Conservation (phyloP, 768 basidiomycete genomes). For the Filobasidium floriforme region DNA sequence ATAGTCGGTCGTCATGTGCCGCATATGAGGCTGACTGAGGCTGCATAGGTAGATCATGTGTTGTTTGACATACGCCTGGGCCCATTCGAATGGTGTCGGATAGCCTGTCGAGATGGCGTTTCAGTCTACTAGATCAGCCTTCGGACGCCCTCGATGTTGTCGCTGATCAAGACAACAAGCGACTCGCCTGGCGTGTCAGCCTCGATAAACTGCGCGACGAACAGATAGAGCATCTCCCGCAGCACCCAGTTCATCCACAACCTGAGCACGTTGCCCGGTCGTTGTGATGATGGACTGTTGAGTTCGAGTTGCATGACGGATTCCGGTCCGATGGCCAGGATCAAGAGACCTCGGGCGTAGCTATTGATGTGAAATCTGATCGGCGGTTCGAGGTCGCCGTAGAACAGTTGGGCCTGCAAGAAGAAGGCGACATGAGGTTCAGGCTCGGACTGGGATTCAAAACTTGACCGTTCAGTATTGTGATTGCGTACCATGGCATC, state of each 20-base stretch:
- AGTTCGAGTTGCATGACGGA: slow-evolving; percentile 6
- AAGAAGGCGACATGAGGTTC: background rate
- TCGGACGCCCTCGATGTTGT: no score
- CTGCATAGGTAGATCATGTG: slow-evolving; percentile 1
- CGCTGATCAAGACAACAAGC: no score
- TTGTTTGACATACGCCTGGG: background rate
- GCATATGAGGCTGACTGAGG: slow-evolving; percentile 3
- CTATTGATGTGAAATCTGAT: slow-evolving; percentile 4
- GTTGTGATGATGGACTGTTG: background rate
- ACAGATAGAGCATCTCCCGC: background rate
- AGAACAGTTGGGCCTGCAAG: background rate
- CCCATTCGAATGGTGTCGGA: background rate
- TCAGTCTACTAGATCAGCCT: no score
- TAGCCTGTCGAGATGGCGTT: background rate
- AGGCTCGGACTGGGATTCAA: background rate
- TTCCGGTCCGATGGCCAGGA: slow-evolving; percentile 3
- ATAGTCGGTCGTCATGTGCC: slow-evolving; percentile 6
- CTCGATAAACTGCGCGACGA: background rate
- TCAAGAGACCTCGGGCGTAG: background rate
- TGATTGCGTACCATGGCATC: background rate
- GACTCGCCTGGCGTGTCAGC: background rate
- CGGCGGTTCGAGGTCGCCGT: background rate
- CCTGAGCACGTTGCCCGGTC: background rate
- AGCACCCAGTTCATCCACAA: slow-evolving; percentile 5
- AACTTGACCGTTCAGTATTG: background rate